Base-by-base conservation (phyloP, 768 basidiomycete genomes). In the Xerocomus brunneocitrinus region DNA sequence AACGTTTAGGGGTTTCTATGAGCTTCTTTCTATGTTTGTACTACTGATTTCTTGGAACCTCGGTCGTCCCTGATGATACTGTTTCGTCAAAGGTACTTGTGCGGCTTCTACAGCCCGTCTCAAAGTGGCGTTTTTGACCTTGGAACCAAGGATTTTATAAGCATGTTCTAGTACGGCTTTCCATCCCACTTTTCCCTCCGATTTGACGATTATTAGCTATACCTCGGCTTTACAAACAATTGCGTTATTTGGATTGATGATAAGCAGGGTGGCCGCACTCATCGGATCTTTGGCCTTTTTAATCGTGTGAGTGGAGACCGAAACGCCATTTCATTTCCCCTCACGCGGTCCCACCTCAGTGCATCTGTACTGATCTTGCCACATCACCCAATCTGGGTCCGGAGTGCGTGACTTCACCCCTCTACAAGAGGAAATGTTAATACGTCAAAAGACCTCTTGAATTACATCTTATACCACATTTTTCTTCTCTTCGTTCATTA, bases 401-500 rank as follows among this genome's bases (percentile, higher is more conserved):
- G 73, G 44, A 72, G 76, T 78, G 45, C 45, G 74, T 66, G 13
- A 35, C 40, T 8, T n/a, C 16, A 9, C 40, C 50, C 39, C 31
- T 25, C 44, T 40, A 4, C 28, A 50, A 41, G 48, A 25, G 30
- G 9, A 28, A 42, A n/a, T n/a, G 36, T 48, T 60, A 24, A 63
- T 41, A 44, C 27, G 22, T 43, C 45, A 36, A 39, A 56, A 84
- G 83, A 78, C 63, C 74, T 84, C 68, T 76, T 88, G 61, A 83
- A 85, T 71, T 87, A 89, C 61, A 68, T 85, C 49, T 62, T 89
- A n/a, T 95, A 88, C 67, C 87, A 92, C 56, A 76, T 72, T 4
- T 92, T 95, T 68, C 71, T 95, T 55, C 79, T 94, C 19, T 91
- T 87, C 63, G 80, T 88, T 4, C 82, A 85, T 66, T 85, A 84